Evolutionary conservation across 306 rosid species (phyloP).

Genomic region (Begonia fuchsioides): DNA sequence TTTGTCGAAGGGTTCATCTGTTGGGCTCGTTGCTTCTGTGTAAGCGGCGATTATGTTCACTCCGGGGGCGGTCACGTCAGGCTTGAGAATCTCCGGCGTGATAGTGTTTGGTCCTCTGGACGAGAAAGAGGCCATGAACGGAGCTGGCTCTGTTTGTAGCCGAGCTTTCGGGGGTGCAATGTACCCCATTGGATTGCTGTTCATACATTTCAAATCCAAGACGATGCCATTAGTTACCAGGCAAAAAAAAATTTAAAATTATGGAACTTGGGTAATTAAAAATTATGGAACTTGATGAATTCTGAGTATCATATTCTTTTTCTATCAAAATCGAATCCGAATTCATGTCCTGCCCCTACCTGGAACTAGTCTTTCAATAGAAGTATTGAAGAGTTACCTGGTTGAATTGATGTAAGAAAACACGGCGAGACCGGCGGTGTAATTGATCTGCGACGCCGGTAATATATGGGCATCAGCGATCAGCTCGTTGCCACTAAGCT

Average conservation of each 20-base stretch:
- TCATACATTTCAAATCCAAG: not conserved
- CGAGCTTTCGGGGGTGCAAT: conserved; percentile 26
- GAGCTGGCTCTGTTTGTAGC: conserved; percentile 35
- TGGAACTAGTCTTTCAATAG: not conserved
- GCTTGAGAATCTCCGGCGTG: conserved; percentile 54
- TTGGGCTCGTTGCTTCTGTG: conserved; percentile 30
- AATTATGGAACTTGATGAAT: no score
- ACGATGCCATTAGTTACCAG: no score
- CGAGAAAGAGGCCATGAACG: conserved; percentile 59
- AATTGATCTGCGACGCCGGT: conserved; percentile 40
- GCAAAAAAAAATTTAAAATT: no score
- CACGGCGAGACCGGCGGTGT: conserved; percentile 27
- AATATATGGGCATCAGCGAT: conserved; percentile 38
- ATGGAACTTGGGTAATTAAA: no score
- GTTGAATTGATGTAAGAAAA: conserved; percentile 37
- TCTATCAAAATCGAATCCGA: no score
- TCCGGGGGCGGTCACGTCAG: conserved; percentile 68
- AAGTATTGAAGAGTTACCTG: conserved; percentile 13
- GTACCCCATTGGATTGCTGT: conserved; percentile 46
- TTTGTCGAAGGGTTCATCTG: conserved; percentile 17
- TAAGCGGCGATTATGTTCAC: conserved; percentile 55
- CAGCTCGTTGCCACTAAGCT: conserved; percentile 13
- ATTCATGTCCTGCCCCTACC: no score
- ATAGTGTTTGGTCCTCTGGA: conserved; percentile 47
- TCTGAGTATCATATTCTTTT: no score